Evolutionary conservation across 805 yeast species (phyloP).

Genomic region (Gaillardinia entomophila): DNA sequence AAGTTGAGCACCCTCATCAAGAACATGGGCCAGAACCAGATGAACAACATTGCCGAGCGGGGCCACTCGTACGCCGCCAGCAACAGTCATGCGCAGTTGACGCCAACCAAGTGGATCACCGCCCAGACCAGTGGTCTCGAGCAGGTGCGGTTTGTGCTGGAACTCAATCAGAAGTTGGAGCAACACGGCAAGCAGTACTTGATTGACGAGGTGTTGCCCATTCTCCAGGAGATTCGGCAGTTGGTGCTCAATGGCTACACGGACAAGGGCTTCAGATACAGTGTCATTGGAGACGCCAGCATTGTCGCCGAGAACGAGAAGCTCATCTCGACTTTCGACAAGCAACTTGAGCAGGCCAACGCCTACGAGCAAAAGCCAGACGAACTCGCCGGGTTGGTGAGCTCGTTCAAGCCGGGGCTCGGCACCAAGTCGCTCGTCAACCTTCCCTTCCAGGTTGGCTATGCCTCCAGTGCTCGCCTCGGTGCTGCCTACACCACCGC

Average conservation of each 20-base stretch:
- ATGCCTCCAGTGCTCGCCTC: slow-evolving; percentile 59
- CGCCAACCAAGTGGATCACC: slow-evolving; percentile 52
- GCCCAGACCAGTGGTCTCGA: slow-evolving; percentile 71
- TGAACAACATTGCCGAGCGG: slow-evolving; percentile 73
- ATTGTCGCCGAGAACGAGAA: slow-evolving; percentile 30
- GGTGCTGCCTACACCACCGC: slow-evolving; percentile 63
- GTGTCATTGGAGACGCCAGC: slow-evolving; percentile 53
- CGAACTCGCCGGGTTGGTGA: slow-evolving; percentile 10
- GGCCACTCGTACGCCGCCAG: slow-evolving; percentile 83
- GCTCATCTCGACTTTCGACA: slow-evolving; percentile 25
- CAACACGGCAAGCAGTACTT: slow-evolving; percentile 28
- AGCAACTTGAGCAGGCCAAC: slow-evolving; percentile 9
- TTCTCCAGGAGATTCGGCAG: slow-evolving; percentile 47
- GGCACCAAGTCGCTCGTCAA: slow-evolving; percentile 44
- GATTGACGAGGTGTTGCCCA: slow-evolving; percentile 53
- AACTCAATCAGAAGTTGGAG: slow-evolving; percentile 48
- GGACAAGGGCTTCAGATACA: slow-evolving; percentile 35
- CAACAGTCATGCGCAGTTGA: slow-evolving; percentile 58
- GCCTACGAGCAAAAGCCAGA: slow-evolving; percentile 4
- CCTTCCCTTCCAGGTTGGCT: slow-evolving; percentile 86
- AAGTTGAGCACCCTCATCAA: slow-evolving; percentile 72
- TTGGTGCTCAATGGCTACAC: slow-evolving; percentile 32
- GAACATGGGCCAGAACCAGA: slow-evolving; percentile 67
- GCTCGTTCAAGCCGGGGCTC: slow-evolving; percentile 10
- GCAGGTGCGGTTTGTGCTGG: slow-evolving; percentile 66